Evolutionary conservation across 2,329 filamentous ascomycete genomes (phyloP), one percentile per base, ranked within the genome.

Genomic region (Helotiales sp.): DNA sequence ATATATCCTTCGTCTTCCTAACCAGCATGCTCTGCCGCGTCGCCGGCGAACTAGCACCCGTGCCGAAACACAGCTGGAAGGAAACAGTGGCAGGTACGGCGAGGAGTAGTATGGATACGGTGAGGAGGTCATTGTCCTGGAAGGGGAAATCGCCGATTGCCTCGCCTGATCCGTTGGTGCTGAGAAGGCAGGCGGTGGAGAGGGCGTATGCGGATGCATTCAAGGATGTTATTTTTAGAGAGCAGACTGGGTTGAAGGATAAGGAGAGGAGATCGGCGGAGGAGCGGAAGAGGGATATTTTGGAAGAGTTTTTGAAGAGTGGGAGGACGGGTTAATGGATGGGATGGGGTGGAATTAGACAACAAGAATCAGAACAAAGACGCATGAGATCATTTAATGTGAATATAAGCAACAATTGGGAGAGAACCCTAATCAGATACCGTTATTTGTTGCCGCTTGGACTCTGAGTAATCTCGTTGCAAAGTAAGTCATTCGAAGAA

Each of bases 1-100:
- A 93, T 76, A 94, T 97, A 64, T 91, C 91, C 0, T 97, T 97
- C 75, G 91, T 97, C 1, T 93, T 97, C 71, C 81, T 97, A 17
- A 93, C 91, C 0, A 89, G 92, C 8, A 94, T 93, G 79, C 83
- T 97, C 11, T 83, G 84, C 24, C 83, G 85, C 11, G 83, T 91
- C 43, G 80, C 84, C 30, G 81, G 82, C 37, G 87, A 90, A 73
- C 78, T 89, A 6, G 80, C 80, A 1, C 82, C 83, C 0, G 75
- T 82, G 0, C 75, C 73, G 0, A 76, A 73, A 50, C 60, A 63
- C 8, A 63, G 67, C 37, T 72, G 70, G 69, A 69, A 47, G 32
- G 65, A 65, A 8, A 60, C 50, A 20, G 45, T 65, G 13, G 64
- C 52, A 8, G 66, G 60, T 2, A 66, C 65, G 4, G 69, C 70